Conservation (phyloP, 2,329 filamentous ascomycete species). For the Hirsutella rhossiliensis region DNA sequence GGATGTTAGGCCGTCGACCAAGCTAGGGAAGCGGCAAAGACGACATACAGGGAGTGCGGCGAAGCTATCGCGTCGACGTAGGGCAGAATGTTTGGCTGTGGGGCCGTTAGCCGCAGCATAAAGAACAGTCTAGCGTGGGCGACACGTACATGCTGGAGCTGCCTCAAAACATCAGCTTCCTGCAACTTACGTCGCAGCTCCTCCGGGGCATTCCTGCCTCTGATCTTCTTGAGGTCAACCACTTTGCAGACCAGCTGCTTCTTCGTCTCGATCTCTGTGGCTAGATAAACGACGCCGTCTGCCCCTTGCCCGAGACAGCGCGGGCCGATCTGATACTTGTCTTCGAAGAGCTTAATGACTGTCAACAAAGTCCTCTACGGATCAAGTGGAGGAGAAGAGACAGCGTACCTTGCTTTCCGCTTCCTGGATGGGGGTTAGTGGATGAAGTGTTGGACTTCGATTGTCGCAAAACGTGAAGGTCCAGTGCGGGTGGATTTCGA, state of each 20-base stretch:
- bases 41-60: slow-evolving; percentile 31
- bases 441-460: slow-evolving; percentile 9
- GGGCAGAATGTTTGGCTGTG: slow-evolving; percentile 40
- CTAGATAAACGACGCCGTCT: slow-evolving; percentile 24
- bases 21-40: background rate
- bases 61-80: slow-evolving; percentile 40
- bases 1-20: background rate
- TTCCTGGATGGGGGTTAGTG: slow-evolving; percentile 16
- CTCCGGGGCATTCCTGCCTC: slow-evolving; percentile 12
- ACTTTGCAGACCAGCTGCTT: slow-evolving; percentile 60
- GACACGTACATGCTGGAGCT: slow-evolving; percentile 38
- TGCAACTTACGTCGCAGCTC: slow-evolving; percentile 27
- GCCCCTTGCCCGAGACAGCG: slow-evolving; percentile 24
- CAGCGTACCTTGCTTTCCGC: slow-evolving; percentile 19
- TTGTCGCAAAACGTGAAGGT: slow-evolving; percentile 21
- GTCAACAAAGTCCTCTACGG: background rate
- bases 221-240: slow-evolving; percentile 32
- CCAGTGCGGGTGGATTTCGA: slow-evolving; percentile 28
- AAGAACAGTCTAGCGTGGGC: background rate
- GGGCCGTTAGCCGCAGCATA: slow-evolving; percentile 5
- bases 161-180: slow-evolving; percentile 40
- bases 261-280: slow-evolving; percentile 33
- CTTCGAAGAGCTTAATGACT: slow-evolving; percentile 15
- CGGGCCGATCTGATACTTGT: slow-evolving; percentile 20
- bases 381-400: background rate